Evolutionary conservation across 2,329 filamentous ascomycete genomes (phyloP).

Genomic region (Sclerotinia glacialis): DNA sequence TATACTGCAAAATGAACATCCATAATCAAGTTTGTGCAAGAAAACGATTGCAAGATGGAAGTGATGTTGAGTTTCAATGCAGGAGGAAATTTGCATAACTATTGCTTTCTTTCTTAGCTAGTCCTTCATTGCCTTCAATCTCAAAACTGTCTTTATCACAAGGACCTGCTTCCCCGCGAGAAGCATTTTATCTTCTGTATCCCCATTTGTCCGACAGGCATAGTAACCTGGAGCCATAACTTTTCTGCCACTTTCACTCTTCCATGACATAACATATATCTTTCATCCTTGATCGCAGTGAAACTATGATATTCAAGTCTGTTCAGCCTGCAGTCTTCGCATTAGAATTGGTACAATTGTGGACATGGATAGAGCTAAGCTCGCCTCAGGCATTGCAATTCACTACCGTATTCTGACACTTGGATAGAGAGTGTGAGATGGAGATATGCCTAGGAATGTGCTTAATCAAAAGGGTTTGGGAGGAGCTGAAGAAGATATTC

Average conservation of each 20-base stretch:
- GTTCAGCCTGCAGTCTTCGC: neutral
- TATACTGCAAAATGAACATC: too few species aligned
- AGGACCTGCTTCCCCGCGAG: neutral
- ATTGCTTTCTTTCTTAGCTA: neutral
- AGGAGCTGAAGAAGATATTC: too few species aligned
- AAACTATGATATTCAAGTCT: constrained; percentile 18
- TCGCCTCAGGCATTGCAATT: neutral
- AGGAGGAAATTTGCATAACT: neutral
- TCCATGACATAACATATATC: constrained; percentile 23
- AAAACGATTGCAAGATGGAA: neutral
- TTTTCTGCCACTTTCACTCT: neutral
- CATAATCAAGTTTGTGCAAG: too few species aligned
- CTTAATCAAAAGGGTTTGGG: too few species aligned
- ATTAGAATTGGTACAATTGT: neutral
- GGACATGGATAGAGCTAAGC: neutral
- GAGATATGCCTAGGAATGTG: too few species aligned
- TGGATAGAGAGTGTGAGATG: too few species aligned
- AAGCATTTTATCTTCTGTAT: constrained; percentile 5
- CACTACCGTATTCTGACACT: too few species aligned
- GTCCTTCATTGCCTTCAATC: neutral
- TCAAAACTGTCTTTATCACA: constrained; percentile 9
- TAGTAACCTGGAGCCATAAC: neutral
- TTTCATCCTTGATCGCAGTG: constrained; percentile 11
- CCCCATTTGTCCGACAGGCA: constrained; percentile 1
- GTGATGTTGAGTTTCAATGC: neutral